These are phyloP conservation scores for Macrocybe gigantea DNA, from an alignment of 768 basidiomycete species.

Conservation along the genomic window DNA sequence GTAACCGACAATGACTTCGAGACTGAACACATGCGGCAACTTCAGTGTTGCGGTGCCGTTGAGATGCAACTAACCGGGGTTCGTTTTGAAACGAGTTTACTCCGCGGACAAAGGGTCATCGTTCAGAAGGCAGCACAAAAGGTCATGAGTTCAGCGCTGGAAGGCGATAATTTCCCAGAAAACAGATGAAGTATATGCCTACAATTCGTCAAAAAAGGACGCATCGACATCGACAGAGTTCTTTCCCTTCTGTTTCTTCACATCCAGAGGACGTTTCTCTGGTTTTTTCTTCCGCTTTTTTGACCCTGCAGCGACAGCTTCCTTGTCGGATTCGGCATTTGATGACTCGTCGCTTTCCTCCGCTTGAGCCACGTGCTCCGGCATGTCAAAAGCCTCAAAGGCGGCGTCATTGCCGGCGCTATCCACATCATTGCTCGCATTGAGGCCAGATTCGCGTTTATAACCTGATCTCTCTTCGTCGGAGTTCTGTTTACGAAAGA, in stretches of 20 bases:
- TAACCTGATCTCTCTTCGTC: constrained; percentile 31
- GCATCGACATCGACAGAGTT: constrained; percentile 53
- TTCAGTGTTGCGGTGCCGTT: no score
- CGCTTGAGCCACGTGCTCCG: constrained; percentile 13
- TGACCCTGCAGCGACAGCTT: constrained; percentile 23
- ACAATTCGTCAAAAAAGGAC: constrained; percentile 67
- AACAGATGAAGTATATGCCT: constrained; percentile 4
- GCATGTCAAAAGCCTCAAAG: constrained; percentile 13
- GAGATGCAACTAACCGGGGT: no score
- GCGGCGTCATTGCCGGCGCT: constrained; percentile 11
- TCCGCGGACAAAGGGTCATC: no score
- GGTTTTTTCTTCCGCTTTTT: constrained; percentile 55
- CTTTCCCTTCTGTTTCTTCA: constrained; percentile 52
- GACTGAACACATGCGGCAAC: no score
- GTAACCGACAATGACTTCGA: no score
- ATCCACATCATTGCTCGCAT: constrained; percentile 16
- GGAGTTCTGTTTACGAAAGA: constrained; percentile 43
- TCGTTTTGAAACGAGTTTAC: no score
- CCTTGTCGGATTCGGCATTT: constrained; percentile 18
- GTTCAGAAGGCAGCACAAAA: no score
- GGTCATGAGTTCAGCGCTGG: no score
- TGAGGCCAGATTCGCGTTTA: constrained; percentile 18
- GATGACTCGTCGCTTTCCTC: constrained; percentile 2
- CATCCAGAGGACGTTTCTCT: constrained; percentile 40
- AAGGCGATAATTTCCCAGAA: no score